Base-by-base conservation (phyloP, 208 protist genomes). In the Wallacemonas sp. region DNA sequence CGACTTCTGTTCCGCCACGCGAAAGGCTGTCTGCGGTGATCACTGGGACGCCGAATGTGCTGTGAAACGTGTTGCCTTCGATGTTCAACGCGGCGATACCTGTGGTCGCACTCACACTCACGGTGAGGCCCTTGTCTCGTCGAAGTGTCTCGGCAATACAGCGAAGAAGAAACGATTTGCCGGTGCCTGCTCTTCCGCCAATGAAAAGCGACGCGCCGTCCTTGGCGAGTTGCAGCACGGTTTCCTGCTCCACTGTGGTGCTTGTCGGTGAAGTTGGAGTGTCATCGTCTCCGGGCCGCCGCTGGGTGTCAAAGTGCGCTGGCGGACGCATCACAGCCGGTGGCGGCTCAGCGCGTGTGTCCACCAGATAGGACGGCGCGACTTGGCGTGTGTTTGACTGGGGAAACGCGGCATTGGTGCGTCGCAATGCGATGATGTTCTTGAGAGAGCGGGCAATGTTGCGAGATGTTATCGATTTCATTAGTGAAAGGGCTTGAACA, bases 51-150 rank as follows among this genome's bases (percentile, higher is more conserved):
- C 83, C 80, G 65, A 93, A 89, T 9, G 74, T 78, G 48, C 79
- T 81, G 71, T 94, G 88, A 72, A 94, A 90, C 21, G 88, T 94
- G 64, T 78, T 85, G 39, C 88, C 88, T 24, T 71, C 78, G 47
- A 92, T 80, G 58, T 77, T 78, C 12, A 88, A 69, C n/a, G 88
- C 85, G 1, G 88, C 82, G 16, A 91, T 77, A 2, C 83, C 83
- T 1, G 85, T 91, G 9, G 85, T 80, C 5, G 81, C 88, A 0
- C 82, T 89, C 14, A 88, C 72, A 6, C 73, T 76, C 1, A 94
- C 84, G 21, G 21, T 39, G 54, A 85, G 64, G 14, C 64, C 66
- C 14, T 64, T 68, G 0, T 47, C 39, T 17, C 68, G 44, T 17
- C 68, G 44, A 44, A 87, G 70, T 17, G 21, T n/a, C 0, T 66